Conservation (phyloP, 2,329 filamentous ascomycete species). For the Penicillium sp. region DNA sequence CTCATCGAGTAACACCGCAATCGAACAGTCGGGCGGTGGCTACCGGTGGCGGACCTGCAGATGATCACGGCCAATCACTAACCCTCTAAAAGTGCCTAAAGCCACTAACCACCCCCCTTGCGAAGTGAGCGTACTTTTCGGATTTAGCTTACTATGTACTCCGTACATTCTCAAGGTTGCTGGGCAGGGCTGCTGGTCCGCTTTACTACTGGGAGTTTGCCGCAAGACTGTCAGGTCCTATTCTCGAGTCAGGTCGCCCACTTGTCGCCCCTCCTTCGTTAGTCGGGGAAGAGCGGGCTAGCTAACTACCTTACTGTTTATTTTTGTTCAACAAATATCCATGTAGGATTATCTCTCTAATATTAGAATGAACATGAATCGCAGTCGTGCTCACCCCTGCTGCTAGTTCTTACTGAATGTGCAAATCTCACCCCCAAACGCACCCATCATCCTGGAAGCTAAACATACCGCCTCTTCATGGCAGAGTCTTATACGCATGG, state of each 20-base stretch:
- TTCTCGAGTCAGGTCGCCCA: background rate
- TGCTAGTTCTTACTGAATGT: background rate
- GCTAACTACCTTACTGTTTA: background rate
- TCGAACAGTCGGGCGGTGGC: background rate
- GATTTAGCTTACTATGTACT: background rate
- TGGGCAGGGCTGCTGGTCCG: no score
- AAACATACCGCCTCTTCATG: background rate
- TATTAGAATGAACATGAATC: background rate
- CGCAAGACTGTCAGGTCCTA: background rate
- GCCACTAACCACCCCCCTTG: background rate
- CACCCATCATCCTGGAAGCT: background rate
- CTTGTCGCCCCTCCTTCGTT: background rate
- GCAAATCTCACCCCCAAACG: background rate
- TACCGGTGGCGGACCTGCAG: background rate
- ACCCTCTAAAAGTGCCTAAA: background rate
- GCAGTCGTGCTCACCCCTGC: background rate
- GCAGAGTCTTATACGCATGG: background rate
- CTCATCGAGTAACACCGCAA: constrained; percentile 1
- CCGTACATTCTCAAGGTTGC: no score
- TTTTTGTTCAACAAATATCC: background rate
- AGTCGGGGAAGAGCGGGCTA: background rate
- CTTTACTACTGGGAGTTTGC: background rate
- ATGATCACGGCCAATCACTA: background rate
- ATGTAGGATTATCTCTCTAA: background rate
- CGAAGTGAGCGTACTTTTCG: background rate